phyloP scores from a whole-genome alignment of 768 basidiomycete species.

The Guyanaporus albipodus region DNA sequence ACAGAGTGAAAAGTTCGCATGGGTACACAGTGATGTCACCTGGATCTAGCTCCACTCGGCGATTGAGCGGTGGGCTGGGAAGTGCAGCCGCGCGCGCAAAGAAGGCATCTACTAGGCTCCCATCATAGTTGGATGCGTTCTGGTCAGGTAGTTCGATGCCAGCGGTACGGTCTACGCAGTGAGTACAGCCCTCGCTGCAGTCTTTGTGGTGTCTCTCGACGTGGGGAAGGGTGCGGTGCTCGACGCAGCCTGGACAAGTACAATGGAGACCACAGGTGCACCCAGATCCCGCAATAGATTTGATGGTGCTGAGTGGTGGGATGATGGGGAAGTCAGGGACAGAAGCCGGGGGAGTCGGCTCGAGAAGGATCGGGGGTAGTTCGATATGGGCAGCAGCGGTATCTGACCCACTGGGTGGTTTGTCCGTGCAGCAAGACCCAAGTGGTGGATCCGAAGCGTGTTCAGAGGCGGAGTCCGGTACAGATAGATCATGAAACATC shows the following conservation, averaged over 20 bases:
- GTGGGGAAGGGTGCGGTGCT: conserved; percentile 58
- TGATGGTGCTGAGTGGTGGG: conserved; percentile 56
- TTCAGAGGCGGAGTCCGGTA: conserved; percentile 1
- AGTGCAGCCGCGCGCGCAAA: conserved; percentile 65
- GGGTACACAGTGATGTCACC: conserved; percentile 50
- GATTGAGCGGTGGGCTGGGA: conserved; percentile 51
- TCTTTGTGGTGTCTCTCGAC: conserved; percentile 35
- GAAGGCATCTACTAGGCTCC: conserved; percentile 55
- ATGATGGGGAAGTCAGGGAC: conserved; percentile 51
- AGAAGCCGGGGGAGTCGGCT: conserved; percentile 16
- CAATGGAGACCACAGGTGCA: conserved; percentile 71
- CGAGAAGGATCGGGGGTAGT: conserved; percentile 46
- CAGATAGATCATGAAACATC: conserved; percentile 15
- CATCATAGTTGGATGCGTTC: conserved; percentile 6
- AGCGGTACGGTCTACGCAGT: conserved; percentile 54
- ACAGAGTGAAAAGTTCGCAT: conserved; percentile 31
- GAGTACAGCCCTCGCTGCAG: conserved; percentile 51
- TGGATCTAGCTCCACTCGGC: conserved; percentile 43
- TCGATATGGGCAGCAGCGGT: conserved; percentile 31
- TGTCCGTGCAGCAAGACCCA: conserved; percentile 22
- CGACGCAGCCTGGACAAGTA: conserved; percentile 67
- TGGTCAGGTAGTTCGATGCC: conserved; percentile 42
- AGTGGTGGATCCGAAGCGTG: conserved; percentile 7
- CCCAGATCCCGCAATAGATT: conserved; percentile 60
- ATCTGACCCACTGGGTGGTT: not conserved